Percentiles rank a stretch among this genome's conserved stretches.
Conservation (phyloP, 306 rosid species). For the Macrotyloma uniflorum region DNA sequence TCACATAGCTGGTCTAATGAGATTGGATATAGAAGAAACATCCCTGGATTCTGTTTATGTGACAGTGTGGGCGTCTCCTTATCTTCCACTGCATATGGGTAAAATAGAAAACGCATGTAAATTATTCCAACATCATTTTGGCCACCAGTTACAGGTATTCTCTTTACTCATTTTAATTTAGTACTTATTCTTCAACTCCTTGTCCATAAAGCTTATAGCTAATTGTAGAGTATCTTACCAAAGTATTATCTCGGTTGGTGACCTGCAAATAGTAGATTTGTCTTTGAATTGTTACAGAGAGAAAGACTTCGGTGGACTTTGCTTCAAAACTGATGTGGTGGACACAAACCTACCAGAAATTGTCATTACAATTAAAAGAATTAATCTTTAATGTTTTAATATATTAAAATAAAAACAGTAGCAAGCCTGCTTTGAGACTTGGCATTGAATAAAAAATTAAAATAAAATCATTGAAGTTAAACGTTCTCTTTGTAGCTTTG, state of each 20-base stretch:
- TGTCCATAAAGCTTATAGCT: neutral
- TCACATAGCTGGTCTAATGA: constrained; percentile 90
- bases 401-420: too few species aligned
- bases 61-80: constrained; percentile 90
- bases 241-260: constrained; percentile 13
- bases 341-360: too few species aligned
- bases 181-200: constrained; percentile 17
- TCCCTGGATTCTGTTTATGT: constrained; percentile 69
- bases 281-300: constrained; percentile 16
- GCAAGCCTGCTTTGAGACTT: too few species aligned
- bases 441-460: too few species aligned
- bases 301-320: too few species aligned
- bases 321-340: too few species aligned
- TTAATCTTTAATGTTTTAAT: too few species aligned
- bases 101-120: constrained; percentile 71
- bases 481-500: too few species aligned
- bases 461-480: too few species aligned
- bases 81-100: constrained; percentile 93
- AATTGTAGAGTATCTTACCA: neutral
- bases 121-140: constrained; percentile 80
- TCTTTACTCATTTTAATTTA: constrained; percentile 19
- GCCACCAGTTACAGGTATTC: constrained; percentile 87
- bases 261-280: neutral
- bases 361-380: too few species aligned
- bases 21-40: constrained; percentile 86